These are phyloP conservation scores for Fusarium phyllophilum DNA, from an alignment of 2,329 filamentous ascomycete species.

Conservation along the genomic window DNA sequence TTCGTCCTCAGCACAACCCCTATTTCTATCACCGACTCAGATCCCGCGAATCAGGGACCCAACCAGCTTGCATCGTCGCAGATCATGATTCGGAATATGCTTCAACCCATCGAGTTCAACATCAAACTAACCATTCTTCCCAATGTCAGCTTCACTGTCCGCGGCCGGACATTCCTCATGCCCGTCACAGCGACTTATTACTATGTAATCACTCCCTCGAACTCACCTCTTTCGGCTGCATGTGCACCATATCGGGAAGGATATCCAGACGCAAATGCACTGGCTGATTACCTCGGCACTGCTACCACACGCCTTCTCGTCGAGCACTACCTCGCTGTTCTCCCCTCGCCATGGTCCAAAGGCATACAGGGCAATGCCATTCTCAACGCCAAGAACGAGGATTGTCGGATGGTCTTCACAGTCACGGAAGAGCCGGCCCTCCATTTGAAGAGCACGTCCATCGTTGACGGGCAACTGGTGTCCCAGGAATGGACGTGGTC, in stretches of 20 bases:
- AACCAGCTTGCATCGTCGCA: conserved; percentile 56
- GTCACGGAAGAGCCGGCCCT: conserved; percentile 40
- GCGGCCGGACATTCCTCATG: conserved; percentile 56
- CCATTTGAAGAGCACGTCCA: conserved; percentile 34
- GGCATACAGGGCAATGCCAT: conserved; percentile 49
- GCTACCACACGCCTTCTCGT: conserved; percentile 55
- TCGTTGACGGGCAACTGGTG: conserved; percentile 19
- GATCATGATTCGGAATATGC: conserved; percentile 55
- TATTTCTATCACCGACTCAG: conserved; percentile 40
- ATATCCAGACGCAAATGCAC: conserved; percentile 57
- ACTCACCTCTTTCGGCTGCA: conserved; percentile 48
- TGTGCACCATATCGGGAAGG: conserved; percentile 58
- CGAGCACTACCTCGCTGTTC: conserved; percentile 47
- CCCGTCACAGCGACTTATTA: conserved; percentile 59
- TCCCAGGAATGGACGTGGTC: conserved; percentile 48
- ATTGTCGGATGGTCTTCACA: conserved; percentile 47
- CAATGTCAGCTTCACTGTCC: conserved; percentile 54
- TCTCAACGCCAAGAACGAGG: conserved; percentile 42
- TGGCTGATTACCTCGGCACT: conserved; percentile 58
- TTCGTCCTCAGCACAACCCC: conserved; percentile 56
- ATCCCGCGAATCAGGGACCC: conserved; percentile 44
- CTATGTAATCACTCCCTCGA: conserved; percentile 53
- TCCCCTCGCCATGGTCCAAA: conserved; percentile 44
- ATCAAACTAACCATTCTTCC: conserved; percentile 60
- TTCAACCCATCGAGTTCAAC: conserved; percentile 55